Evolutionary conservation across 1,284 basidiomycete species (phyloP).

Genomic region (Ganoderma lingzhi): DNA sequence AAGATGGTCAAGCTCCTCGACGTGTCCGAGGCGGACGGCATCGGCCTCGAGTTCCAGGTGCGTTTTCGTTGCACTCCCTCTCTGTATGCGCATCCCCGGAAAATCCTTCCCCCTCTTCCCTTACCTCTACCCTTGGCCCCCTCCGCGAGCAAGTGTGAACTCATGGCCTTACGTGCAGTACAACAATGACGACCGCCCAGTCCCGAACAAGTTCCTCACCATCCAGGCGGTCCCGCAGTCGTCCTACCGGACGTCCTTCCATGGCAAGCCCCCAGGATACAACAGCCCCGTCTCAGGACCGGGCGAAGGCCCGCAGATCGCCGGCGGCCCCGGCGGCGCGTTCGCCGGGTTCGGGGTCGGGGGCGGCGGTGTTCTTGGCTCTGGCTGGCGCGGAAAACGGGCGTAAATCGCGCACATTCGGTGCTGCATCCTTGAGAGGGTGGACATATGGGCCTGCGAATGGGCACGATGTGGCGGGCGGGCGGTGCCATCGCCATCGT

Average conservation of each 20-base stretch:
- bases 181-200: conserved; percentile 82
- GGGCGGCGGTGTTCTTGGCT: conserved; percentile 41
- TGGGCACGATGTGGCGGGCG: neutral
- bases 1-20: conserved; percentile 85
- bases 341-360: conserved; percentile 46
- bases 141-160: neutral
- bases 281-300: conserved; percentile 41
- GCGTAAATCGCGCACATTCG: neutral
- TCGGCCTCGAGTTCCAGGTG: conserved; percentile 92
- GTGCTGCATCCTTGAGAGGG: neutral
- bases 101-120: conserved; percentile 5
- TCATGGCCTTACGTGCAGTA: conserved; percentile 53
- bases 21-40: conserved; percentile 77
- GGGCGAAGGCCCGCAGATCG: conserved; percentile 43
- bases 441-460: neutral
- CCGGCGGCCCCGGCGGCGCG: conserved; percentile 46
- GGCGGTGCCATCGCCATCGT: neutral
- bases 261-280: conserved; percentile 40
- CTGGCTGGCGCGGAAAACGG: conserved; percentile 42
- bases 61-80: conserved; percentile 14
- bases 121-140: neutral
- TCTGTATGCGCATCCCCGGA: neutral
- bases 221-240: conserved; percentile 74
- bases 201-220: conserved; percentile 81
- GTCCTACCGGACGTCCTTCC: conserved; percentile 70